Evolutionary conservation across 768 basidiomycete genomes (phyloP).

Genomic region (Lentinula lateritia): DNA sequence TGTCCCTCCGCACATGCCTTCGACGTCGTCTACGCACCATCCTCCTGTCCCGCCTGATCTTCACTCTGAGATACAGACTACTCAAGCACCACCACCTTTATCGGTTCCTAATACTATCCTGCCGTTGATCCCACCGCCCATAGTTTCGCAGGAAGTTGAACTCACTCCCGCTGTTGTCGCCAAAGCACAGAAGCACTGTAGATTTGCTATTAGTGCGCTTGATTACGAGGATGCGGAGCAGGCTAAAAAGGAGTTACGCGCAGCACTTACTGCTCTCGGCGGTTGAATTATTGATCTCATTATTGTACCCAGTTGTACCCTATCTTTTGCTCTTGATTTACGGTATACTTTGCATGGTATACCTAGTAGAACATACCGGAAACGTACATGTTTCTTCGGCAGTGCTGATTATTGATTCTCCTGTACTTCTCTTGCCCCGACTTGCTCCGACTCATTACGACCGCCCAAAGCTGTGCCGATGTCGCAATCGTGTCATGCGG

Average conservation of each 20-base stretch:
- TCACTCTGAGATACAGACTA: slow-evolving; percentile 21
- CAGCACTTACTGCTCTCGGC: slow-evolving; percentile 66
- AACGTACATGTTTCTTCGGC: too few species aligned
- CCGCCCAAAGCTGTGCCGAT: neutral
- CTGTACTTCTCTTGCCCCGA: too few species aligned
- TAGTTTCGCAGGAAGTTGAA: slow-evolving; percentile 29
- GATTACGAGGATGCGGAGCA: slow-evolving; percentile 92
- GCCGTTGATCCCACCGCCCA: slow-evolving; percentile 16
- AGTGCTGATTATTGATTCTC: too few species aligned
- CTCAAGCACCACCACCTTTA: slow-evolving; percentile 17
- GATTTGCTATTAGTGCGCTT: slow-evolving; percentile 89
- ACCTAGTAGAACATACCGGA: too few species aligned
- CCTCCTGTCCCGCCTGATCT: neutral
- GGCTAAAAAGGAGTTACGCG: slow-evolving; percentile 75
- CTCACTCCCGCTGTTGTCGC: slow-evolving; percentile 63
- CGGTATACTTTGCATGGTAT: too few species aligned
- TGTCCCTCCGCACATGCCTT: neutral
- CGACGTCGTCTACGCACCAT: neutral
- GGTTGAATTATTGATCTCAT: slow-evolving; percentile 24
- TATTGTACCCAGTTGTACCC: neutral
- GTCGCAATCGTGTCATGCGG: neutral
- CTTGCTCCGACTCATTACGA: too few species aligned
- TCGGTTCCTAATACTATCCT: slow-evolving; percentile 2
- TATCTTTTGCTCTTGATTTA: neutral
- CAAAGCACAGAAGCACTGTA: slow-evolving; percentile 85